Base-by-base conservation (phyloP, 192 early-diverging fungal species). In the Coemansia sp. region DNA sequence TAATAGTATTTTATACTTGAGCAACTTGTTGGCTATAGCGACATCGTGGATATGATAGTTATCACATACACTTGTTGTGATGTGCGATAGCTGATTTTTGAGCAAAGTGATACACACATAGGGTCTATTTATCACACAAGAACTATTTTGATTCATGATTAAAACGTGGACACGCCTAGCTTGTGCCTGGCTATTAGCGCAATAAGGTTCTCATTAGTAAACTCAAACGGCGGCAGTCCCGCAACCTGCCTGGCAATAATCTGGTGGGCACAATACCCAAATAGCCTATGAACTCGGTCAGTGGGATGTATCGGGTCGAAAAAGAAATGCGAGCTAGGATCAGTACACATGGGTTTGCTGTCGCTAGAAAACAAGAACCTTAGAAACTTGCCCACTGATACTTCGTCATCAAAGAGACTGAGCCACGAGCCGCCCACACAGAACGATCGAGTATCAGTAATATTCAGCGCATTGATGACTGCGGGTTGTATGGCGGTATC, bases 251-350 rank as follows among this genome's bases (percentile, higher is more conserved):
- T 34, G 10, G 66, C 66, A 57, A 72, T 13, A 2, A 59, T 31
- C 55, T 68, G 9, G 9, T 67, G 44, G 1, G 51, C 60, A 24
- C 69, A 70, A 31, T 77, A 82, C 6, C 72, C 80, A 67, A 82
- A 82, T 13, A 82, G 54, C 3, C 80, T 61, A 15, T 82, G 80
- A 0, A 82, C 72, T 9, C 72, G 75, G 27, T 77, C 80, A 27
- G 75, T 59, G 0, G 80, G 80, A 33, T 82, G 80, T 3, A 77
- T 73, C 0, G 80, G 80, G 15, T 82, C 80, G 49, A 77, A 72
- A 40, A 74, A 82, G 41, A 71, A 82, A 1, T 59, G 33, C 0
- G 54, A 46, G 10, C 52, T 44, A 0, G 80, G 72, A 51, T 82
- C 75, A 3, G 11, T 2, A 34, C 79, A 82, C 29, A 65, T 42